These are phyloP conservation scores for Aegilops speltoides DNA, from an alignment of 176 grass and related monocot genomes.

Conservation along the genomic window DNA sequence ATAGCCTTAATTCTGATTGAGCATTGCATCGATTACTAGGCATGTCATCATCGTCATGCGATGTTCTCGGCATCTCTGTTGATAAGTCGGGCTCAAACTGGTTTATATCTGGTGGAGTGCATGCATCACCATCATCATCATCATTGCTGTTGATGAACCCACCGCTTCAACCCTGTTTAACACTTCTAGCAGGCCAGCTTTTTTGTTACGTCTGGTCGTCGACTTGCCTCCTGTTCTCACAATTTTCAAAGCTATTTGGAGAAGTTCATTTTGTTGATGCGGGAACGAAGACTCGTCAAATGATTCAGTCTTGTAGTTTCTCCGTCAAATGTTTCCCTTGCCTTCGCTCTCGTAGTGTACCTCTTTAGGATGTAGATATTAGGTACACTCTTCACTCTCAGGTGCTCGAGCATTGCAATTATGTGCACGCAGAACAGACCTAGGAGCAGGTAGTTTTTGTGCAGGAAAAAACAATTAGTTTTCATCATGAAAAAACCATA, in stretches of 20 bases:
- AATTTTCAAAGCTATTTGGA: neutral
- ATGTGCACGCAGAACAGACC: neutral
- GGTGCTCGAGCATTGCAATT: neutral
- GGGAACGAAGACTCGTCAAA: neutral
- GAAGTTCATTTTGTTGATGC: neutral
- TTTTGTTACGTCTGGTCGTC: neutral
- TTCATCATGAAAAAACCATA: too few species aligned
- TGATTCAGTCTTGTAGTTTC: neutral
- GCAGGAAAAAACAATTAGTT: too few species aligned
- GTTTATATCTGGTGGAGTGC: too few species aligned
- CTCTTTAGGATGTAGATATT: neutral
- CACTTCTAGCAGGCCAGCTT: neutral
- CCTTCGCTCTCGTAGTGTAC: neutral
- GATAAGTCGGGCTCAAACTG: too few species aligned
- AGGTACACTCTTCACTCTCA: neutral
- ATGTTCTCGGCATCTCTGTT: too few species aligned
- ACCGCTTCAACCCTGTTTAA: too few species aligned
- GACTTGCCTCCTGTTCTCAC: neutral
- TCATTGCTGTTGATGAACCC: too few species aligned
- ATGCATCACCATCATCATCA: too few species aligned
- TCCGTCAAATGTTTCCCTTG: neutral
- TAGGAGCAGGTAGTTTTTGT: neutral
- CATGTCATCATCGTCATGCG: too few species aligned
- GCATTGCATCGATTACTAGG: too few species aligned
- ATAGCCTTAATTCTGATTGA: neutral